Percentiles rank a stretch among this genome's conserved stretches.
Conservation (phyloP, 176 grass and related monocot genomes). For the Guadua angustifolia region DNA sequence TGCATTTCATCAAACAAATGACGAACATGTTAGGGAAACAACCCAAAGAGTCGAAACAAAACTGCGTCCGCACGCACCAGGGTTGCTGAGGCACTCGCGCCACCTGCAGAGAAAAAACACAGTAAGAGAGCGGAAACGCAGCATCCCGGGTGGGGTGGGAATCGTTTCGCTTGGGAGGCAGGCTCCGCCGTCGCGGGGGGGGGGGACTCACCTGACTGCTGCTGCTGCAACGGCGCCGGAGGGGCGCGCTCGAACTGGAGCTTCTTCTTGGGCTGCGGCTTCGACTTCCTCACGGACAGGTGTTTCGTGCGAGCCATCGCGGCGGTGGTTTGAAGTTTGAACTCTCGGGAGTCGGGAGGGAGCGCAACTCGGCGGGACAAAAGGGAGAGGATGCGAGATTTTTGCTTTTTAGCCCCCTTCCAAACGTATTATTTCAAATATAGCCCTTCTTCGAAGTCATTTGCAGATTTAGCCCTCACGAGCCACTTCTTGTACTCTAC, state of each 20-base stretch:
- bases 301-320: constrained; percentile 60
- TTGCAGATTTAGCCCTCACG: too few species aligned
- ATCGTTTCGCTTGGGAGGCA: background rate
- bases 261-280: constrained; percentile 30
- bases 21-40: background rate
- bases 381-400: too few species aligned
- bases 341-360: too few species aligned
- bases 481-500: too few species aligned
- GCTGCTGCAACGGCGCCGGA: background rate
- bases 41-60: background rate
- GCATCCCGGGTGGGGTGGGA: background rate
- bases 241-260: constrained; percentile 8
- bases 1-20: constrained; percentile 47
- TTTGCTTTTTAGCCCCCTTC: too few species aligned
- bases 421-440: too few species aligned
- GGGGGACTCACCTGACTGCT: background rate
- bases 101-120: background rate
- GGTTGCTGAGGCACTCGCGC: background rate
- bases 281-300: background rate
- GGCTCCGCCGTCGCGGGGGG: too few species aligned
- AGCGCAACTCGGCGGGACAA: too few species aligned
- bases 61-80: background rate
- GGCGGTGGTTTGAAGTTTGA: too few species aligned
- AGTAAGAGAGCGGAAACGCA: background rate
- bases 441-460: too few species aligned